Percentiles rank a stretch among this genome's conserved stretches.
These are phyloP conservation scores for Pyropia haitanensis DNA, from an alignment of 23 red algal genomes.

Conservation along the genomic window DNA sequence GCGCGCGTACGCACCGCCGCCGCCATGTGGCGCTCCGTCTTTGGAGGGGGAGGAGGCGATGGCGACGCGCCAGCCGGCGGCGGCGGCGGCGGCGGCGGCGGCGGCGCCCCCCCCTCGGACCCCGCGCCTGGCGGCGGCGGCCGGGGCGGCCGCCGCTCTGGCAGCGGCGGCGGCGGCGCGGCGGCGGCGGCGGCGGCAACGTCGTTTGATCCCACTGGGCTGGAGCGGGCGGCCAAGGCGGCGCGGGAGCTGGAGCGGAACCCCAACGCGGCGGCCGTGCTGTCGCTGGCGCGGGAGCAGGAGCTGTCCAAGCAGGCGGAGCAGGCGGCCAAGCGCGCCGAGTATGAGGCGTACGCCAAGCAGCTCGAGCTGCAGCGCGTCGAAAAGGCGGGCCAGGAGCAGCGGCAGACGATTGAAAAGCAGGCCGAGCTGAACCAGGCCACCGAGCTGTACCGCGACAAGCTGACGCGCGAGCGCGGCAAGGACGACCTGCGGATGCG, in stretches of 20 bases:
- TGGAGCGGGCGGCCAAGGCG: slow-evolving; percentile 72
- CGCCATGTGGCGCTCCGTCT: too few species aligned
- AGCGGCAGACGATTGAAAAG: slow-evolving; percentile 61
- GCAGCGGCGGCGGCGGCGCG: too few species aligned
- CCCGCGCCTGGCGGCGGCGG: too few species aligned
- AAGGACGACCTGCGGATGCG: slow-evolving; percentile 61
- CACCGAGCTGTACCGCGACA: slow-evolving; percentile 59
- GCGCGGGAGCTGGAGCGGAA: slow-evolving; percentile 57
- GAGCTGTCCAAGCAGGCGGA: slow-evolving; percentile 66
- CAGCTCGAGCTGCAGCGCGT: slow-evolving; percentile 63
- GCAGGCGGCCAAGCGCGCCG: slow-evolving; percentile 24
- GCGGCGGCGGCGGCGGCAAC: too few species aligned
- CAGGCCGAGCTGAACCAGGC: slow-evolving; percentile 56
- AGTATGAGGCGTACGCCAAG: slow-evolving; percentile 45
- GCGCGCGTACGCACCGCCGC: too few species aligned
- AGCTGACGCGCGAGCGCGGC: slow-evolving; percentile 59
- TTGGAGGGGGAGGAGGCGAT: too few species aligned
- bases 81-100: too few species aligned
- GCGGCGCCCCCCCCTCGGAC: too few species aligned
- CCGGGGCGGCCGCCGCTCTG: too few species aligned
- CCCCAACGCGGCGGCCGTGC: slow-evolving; percentile 51
- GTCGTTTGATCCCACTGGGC: slow-evolving; percentile 51
- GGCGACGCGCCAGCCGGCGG: too few species aligned
- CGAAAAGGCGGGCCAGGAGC: slow-evolving; percentile 45
- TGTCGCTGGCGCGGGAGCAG: slow-evolving; percentile 59